Conservation (phyloP, 1,284 basidiomycete genomes). For the Trichosporon faecale region DNA sequence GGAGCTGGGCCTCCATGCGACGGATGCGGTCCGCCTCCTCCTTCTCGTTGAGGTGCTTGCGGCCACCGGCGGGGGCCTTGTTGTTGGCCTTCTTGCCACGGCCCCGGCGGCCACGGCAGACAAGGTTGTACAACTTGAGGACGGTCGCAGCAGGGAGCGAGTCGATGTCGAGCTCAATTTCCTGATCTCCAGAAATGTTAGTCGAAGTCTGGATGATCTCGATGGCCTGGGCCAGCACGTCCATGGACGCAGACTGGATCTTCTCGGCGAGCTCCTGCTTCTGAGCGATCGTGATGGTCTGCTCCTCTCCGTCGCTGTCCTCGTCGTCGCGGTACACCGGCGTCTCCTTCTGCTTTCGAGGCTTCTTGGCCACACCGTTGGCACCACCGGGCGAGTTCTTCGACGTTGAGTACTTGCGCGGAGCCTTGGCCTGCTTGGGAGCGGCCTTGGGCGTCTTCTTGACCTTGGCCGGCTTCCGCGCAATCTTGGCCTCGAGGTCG, state of each 20-base stretch:
- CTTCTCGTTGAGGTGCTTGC: conserved; percentile 62
- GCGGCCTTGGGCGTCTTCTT: conserved; percentile 45
- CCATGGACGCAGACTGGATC: conserved; percentile 73
- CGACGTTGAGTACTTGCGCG: conserved; percentile 38
- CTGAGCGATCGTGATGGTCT: conserved; percentile 73
- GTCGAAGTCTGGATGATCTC: conserved; percentile 87
- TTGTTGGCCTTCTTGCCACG: conserved; percentile 30
- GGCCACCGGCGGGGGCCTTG: conserved; percentile 59
- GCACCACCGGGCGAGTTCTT: conserved; percentile 33
- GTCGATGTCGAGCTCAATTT: conserved; percentile 96
- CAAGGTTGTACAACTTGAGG: conserved; percentile 88
- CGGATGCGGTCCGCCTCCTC: conserved; percentile 69
- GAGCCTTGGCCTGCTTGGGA: conserved; percentile 56
- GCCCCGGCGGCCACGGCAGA: conserved; percentile 59
- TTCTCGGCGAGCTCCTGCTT: conserved; percentile 95
- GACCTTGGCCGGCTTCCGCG: conserved; percentile 33
- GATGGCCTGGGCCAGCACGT: conserved; percentile 77
- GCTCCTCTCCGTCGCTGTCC: conserved; percentile 45
- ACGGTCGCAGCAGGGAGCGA: conserved; percentile 75
- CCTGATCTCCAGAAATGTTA: conserved; percentile 82
- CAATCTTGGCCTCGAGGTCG: conserved; percentile 34
- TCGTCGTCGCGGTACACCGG: conserved; percentile 49
- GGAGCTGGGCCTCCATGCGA: conserved; percentile 65
- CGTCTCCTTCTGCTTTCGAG: conserved; percentile 41
- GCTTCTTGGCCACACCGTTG: conserved; percentile 44